phyloP scores from a whole-genome alignment of 805 yeast genomes.

The Starmerella bombicola region DNA sequence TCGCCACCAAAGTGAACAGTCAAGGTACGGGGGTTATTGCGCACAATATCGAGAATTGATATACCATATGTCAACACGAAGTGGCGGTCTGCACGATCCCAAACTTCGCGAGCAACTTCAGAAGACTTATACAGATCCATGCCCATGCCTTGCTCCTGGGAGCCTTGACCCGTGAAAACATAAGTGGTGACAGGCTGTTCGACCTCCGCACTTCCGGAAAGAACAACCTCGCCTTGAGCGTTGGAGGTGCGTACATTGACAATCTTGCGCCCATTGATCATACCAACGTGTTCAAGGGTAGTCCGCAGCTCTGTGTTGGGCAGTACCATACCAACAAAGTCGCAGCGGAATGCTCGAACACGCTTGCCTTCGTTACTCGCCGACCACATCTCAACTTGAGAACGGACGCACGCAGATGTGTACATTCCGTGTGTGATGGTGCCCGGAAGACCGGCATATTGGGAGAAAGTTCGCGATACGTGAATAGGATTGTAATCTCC shows the following conservation, averaged over 20 bases:
- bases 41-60: conserved; percentile 90
- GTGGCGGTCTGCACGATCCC: conserved; percentile 96
- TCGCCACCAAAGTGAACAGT: conserved; percentile 97
- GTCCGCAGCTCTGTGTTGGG: conserved; percentile 88
- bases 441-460: conserved; percentile 88
- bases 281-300: conserved; percentile 86
- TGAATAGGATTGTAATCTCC: conserved; percentile 99
- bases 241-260: conserved; percentile 82
- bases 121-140: conserved; percentile 92
- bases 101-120: conserved; percentile 83
- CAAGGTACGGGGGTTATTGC: conserved; percentile 86
- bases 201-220: conserved; percentile 94
- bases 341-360: conserved; percentile 85
- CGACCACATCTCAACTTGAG: conserved; percentile 95
- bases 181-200: conserved; percentile 96
- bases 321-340: conserved; percentile 91
- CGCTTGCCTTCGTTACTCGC: conserved; percentile 93
- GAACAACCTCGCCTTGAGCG: conserved; percentile 62
- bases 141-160: conserved; percentile 99
- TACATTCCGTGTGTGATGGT: conserved; percentile 99
- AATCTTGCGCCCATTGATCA: conserved; percentile 98
- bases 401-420: conserved; percentile 89
- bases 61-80: conserved; percentile 90
- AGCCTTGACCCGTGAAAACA: conserved; percentile 99
- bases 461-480: conserved; percentile 87